These are phyloP conservation scores for Pyrenophora graminea DNA, from an alignment of 2,329 filamentous ascomycete species.

Conservation along the genomic window DNA sequence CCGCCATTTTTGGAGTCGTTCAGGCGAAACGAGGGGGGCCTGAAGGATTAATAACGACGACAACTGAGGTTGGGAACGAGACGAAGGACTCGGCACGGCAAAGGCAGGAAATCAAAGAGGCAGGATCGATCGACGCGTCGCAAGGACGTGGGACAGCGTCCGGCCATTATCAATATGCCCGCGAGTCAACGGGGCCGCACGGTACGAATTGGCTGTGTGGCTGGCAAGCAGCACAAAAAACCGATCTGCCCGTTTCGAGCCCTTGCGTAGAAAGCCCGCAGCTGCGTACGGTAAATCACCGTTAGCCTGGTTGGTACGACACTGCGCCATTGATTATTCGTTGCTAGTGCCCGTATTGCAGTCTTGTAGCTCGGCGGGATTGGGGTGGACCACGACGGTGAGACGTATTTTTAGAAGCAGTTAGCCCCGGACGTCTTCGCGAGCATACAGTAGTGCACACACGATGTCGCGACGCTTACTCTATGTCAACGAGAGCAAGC, in stretches of 20 bases:
- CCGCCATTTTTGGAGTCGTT: conserved; percentile 16
- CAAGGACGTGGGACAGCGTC: conserved; percentile 27
- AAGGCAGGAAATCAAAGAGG: conserved; percentile 23
- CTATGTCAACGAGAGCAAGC: conserved; percentile 16
- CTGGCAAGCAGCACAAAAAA: conserved; percentile 26
- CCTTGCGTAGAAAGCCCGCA: conserved; percentile 20
- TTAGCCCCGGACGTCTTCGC: conserved; percentile 2
- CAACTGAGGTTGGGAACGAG: conserved; percentile 11
- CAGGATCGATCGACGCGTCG: conserved; percentile 19
- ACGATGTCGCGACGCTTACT: conserved; percentile 20
- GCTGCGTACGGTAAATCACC: conserved; percentile 16
- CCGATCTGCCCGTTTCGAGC: conserved; percentile 27
- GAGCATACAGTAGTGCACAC: conserved; percentile 7
- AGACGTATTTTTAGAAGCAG: conserved; percentile 21
- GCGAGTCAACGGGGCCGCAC: conserved; percentile 20
- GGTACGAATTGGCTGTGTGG: conserved; percentile 27
- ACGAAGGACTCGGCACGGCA: conserved; percentile 16
- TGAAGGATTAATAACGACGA: conserved; percentile 11
- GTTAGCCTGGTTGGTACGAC: conserved; percentile 29
- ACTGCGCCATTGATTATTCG: conserved; percentile 32
- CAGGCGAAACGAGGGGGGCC: conserved; percentile 9
- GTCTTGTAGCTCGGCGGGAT: conserved; percentile 14
- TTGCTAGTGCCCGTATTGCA: conserved; percentile 18
- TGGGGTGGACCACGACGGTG: conserved; percentile 12
- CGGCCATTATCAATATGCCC: conserved; percentile 29